Percentiles rank a stretch among this genome's conserved stretches.
These are phyloP conservation scores for Pseudogymnoascus destructans DNA, from an alignment of 2,329 filamentous ascomycete genomes.

Conservation along the genomic window DNA sequence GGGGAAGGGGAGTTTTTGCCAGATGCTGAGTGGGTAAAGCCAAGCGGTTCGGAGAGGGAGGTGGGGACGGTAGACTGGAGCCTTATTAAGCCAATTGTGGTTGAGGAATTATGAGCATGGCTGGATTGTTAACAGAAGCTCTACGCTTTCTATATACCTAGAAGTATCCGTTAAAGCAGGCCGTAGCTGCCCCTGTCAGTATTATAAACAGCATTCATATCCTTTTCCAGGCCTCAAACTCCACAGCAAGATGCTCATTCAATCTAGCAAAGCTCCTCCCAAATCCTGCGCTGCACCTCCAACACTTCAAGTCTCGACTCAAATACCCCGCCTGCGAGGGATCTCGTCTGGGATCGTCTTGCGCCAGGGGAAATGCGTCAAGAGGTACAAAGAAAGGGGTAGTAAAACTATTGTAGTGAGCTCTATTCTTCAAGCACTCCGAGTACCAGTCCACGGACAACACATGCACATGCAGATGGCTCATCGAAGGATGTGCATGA, in stretches of 20 bases:
- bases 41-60: neutral
- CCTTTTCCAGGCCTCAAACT: slow-evolving; percentile 64
- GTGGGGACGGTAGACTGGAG: neutral
- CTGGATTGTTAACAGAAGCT: neutral
- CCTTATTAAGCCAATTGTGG: neutral
- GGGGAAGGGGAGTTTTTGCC: neutral
- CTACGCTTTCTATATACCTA: neutral
- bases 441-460: slow-evolving; percentile 69
- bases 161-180: neutral
- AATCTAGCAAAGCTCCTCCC: slow-evolving; percentile 59
- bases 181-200: neutral
- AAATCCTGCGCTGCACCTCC: slow-evolving; percentile 69
- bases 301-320: slow-evolving; percentile 58
- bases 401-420: slow-evolving; percentile 87
- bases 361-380: slow-evolving; percentile 62
- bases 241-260: slow-evolving; percentile 61
- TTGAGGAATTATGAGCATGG: neutral
- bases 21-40: neutral
- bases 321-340: slow-evolving; percentile 46
- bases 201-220: slow-evolving; percentile 31
- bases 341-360: slow-evolving; percentile 49
- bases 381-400: slow-evolving; percentile 73
- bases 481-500: slow-evolving; percentile 84
- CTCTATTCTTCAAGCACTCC: slow-evolving; percentile 58
- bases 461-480: slow-evolving; percentile 81